Evolutionary conservation across 1,139 yeast species (phyloP).

Genomic region (Wickerhamiella pararugosa): DNA sequence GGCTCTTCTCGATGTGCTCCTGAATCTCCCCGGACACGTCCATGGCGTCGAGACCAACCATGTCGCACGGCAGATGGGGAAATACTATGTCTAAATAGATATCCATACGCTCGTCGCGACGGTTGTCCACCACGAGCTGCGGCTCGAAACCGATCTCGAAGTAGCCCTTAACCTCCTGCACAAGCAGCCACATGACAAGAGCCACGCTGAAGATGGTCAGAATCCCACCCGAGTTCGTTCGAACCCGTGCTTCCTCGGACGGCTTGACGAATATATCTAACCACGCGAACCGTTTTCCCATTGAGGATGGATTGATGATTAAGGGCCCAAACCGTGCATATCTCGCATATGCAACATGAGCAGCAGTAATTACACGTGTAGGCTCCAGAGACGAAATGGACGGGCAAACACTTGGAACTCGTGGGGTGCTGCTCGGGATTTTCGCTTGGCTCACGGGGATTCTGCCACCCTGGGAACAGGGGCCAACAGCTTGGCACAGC

Average conservation of each 20-base stretch:
- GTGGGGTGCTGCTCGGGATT: too few species aligned
- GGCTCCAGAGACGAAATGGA: too few species aligned
- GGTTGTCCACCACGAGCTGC: constrained; percentile 77
- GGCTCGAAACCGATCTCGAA: constrained; percentile 37
- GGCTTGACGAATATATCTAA: constrained; percentile 90
- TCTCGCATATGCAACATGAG: too few species aligned
- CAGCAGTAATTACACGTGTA: too few species aligned
- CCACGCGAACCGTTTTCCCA: constrained; percentile 31
- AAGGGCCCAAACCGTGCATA: background rate
- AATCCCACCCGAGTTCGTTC: constrained; percentile 80
- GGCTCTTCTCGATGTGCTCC: constrained; percentile 58
- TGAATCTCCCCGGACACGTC: constrained; percentile 80
- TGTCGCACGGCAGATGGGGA: constrained; percentile 72
- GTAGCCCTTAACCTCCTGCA: constrained; percentile 67
- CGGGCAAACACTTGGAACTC: too few species aligned
- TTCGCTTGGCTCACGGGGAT: too few species aligned
- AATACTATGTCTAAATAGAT: constrained; percentile 71
- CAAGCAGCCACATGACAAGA: constrained; percentile 45
- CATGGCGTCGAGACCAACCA: constrained; percentile 45
- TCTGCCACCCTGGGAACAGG: too few species aligned
- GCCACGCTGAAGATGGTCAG: constrained; percentile 60
- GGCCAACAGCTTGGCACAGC: too few species aligned
- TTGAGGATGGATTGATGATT: background rate
- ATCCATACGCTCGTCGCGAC: constrained; percentile 59
- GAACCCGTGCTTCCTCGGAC: constrained; percentile 80